Evolutionary conservation across 352 stramenopile genomes (phyloP).

Genomic region (Globisporangium perplexum): DNA sequence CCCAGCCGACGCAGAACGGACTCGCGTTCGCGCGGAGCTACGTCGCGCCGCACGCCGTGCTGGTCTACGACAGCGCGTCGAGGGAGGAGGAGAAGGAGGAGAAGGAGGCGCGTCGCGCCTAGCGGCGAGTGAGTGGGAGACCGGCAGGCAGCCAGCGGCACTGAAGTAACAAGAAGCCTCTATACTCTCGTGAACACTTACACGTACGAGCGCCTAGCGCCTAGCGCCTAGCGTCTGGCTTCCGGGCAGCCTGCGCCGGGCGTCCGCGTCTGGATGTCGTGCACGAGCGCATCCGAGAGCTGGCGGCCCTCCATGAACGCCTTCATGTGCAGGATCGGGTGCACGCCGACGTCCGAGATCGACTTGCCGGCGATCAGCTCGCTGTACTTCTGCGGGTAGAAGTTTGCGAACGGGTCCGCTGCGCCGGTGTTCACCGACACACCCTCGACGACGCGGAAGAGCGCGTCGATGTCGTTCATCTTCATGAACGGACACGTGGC

Average conservation of each 20-base stretch:
- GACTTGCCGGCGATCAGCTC: constrained; percentile 87
- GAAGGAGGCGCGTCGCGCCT: no score
- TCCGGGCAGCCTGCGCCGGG: constrained; percentile 53
- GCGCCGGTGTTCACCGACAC: constrained; percentile 28
- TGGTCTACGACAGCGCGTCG: constrained; percentile 38
- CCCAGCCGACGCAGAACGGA: constrained; percentile 69
- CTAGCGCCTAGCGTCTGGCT: constrained; percentile 8
- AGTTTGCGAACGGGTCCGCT: constrained; percentile 74
- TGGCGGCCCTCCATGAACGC: constrained; percentile 90
- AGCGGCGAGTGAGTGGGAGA: no score
- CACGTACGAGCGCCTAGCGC: no score
- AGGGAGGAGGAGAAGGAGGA: neutral
- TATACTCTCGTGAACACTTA: no score
- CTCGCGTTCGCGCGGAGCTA: constrained; percentile 56
- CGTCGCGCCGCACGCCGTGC: constrained; percentile 32
- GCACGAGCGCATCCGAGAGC: constrained; percentile 81
- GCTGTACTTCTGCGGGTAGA: constrained; percentile 91
- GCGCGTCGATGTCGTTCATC: constrained; percentile 98
- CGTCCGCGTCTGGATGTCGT: constrained; percentile 73
- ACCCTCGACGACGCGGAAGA: constrained; percentile 88
- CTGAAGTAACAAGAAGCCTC: no score
- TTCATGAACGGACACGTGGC: constrained; percentile 99
- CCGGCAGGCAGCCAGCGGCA: no score
- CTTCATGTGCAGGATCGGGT: constrained; percentile 97
- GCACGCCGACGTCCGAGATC: constrained; percentile 90